Percentiles rank a stretch among this genome's conserved stretches.
phyloP scores from a whole-genome alignment of 768 basidiomycete species.

The Guyanaporus albipodus region DNA sequence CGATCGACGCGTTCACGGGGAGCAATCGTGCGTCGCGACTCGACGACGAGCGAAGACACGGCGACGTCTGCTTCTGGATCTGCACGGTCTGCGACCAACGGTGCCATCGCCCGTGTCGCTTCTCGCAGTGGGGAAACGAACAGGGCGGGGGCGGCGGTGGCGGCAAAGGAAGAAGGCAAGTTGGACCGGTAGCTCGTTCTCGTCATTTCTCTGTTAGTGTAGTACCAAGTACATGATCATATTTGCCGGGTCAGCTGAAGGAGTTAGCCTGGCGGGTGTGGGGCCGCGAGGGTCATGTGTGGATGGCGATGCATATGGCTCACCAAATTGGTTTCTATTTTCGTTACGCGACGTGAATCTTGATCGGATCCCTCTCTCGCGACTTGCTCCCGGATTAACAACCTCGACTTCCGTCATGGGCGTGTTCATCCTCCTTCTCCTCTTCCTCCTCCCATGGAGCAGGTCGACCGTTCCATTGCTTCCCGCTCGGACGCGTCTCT shows the following conservation, averaged over 20 bases:
- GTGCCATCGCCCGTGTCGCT: conserved; percentile 1
- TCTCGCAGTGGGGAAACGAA: conserved; percentile 21
- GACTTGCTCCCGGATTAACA: neutral
- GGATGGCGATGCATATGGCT: no score
- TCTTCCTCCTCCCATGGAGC: conserved; percentile 3
- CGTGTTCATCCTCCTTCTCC: neutral
- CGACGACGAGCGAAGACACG: conserved; percentile 50
- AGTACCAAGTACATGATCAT: no score
- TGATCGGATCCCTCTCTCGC: no score
- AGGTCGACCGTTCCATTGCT: conserved; percentile 4
- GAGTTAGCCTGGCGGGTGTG: no score
- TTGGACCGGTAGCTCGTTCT: no score
- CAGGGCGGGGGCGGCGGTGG: no score
- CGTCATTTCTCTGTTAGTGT: no score
- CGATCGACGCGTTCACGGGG: conserved; percentile 47
- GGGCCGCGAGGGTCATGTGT: no score
- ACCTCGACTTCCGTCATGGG: neutral
- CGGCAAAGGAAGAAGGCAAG: no score
- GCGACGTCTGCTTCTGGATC: conserved; percentile 34
- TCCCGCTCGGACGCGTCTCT: conserved; percentile 16
- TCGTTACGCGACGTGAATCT: no score
- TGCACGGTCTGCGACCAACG: conserved; percentile 27
- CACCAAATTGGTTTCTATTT: no score
- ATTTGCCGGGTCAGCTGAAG: no score
- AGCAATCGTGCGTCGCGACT: conserved; percentile 41